Evolutionary conservation across 176 grass and related monocot species (phyloP).

Genomic region (Chrysopogon serrulatus): DNA sequence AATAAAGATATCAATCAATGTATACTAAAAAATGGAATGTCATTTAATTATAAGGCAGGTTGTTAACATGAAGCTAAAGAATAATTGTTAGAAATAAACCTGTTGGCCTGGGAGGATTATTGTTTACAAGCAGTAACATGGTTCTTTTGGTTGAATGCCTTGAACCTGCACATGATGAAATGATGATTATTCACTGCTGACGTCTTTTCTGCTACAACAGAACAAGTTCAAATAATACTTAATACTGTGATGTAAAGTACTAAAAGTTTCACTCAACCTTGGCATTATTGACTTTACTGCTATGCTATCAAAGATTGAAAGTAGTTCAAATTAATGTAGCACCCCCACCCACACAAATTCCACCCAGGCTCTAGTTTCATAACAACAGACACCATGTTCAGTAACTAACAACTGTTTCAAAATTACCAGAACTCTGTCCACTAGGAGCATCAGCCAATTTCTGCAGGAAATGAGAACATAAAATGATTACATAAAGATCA

Average conservation of each 20-base stretch:
- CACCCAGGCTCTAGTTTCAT: not conserved
- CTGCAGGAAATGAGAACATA: not conserved
- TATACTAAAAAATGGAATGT: not conserved
- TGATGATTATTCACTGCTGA: not conserved
- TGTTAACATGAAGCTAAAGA: not conserved
- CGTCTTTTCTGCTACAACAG: not conserved
- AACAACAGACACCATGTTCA: too few species aligned
- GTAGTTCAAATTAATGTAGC: not conserved
- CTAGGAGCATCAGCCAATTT: not conserved
- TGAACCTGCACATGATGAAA: not conserved
- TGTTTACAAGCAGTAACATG: not conserved
- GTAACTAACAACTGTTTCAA: not conserved
- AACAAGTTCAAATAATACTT: not conserved
- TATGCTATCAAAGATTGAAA: not conserved
- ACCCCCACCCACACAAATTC: not conserved
- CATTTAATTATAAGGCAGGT: not conserved
- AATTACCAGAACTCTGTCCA: not conserved
- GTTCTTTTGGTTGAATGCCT: not conserved
- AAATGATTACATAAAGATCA: not conserved
- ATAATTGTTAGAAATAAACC: not conserved
- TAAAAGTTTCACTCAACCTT: not conserved
- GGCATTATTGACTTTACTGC: not conserved
- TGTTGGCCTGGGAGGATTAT: not conserved
- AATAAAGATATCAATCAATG: not conserved
- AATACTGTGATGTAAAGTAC: not conserved